phyloP scores from a whole-genome alignment of 768 basidiomycete genomes.

The Trichaptum fuscoviolaceum region DNA sequence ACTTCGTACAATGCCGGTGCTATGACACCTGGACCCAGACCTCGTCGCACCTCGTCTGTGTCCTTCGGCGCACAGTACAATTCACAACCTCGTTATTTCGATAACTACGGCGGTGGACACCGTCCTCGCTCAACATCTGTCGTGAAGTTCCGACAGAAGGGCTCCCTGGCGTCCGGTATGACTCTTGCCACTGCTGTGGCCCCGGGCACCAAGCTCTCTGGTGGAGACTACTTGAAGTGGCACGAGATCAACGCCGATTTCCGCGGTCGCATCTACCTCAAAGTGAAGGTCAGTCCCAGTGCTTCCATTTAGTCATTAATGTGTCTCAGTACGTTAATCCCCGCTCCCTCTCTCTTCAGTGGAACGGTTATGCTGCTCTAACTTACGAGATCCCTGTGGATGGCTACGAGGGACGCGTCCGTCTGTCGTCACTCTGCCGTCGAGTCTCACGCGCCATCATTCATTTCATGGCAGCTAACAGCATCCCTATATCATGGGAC shows the following conservation, averaged over 20 bases:
- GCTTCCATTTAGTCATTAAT: conserved; percentile 3
- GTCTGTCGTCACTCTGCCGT: conserved; percentile 61
- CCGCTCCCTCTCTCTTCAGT: conserved; percentile 33
- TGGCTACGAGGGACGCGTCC: conserved; percentile 57
- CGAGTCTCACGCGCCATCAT: conserved; percentile 66
- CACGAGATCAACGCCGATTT: conserved; percentile 63
- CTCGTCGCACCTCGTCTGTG: conserved; percentile 36
- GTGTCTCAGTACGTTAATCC: conserved; percentile 7
- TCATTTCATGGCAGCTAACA: conserved; percentile 65
- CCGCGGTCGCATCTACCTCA: conserved; percentile 54
- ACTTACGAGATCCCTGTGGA: conserved; percentile 74
- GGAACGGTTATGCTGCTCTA: conserved; percentile 64
- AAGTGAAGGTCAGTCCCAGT: conserved; percentile 46
- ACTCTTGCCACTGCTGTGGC: conserved; percentile 66
- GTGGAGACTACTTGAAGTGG: conserved; percentile 55
- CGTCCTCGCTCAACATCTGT: conserved; percentile 44
- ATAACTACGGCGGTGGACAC: conserved; percentile 45
- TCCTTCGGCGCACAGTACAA: conserved; percentile 32
- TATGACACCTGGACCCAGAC: conserved; percentile 20
- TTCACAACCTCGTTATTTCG: conserved; percentile 32
- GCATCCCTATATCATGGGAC: conserved; percentile 65
- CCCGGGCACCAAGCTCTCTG: conserved; percentile 48
- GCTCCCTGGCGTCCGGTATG: conserved; percentile 57
- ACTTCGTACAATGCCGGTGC: conserved; percentile 13
- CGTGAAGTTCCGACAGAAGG: conserved; percentile 73